phyloP scores from a whole-genome alignment of 1,284 basidiomycete species.

The Moesziomyces sp. region DNA sequence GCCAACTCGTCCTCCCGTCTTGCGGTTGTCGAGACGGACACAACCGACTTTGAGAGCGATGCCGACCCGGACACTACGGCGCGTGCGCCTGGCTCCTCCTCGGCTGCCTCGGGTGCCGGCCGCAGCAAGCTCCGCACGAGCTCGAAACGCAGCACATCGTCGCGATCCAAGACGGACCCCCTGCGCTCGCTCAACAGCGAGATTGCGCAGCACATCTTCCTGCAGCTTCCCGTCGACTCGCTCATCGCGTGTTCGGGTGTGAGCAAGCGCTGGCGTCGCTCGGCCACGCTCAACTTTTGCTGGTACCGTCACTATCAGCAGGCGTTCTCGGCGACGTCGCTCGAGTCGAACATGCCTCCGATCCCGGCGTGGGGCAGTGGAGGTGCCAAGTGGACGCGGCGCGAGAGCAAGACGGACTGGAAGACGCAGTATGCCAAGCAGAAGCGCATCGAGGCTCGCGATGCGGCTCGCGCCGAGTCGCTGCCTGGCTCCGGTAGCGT shows the following conservation, averaged over 20 bases:
- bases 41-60: slow-evolving; percentile 41
- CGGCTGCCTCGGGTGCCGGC: not conserved
- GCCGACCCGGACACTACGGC: slow-evolving; percentile 3
- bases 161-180: slow-evolving; percentile 55
- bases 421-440: slow-evolving; percentile 49
- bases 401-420: slow-evolving; percentile 63
- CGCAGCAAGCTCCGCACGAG: slow-evolving; percentile 22
- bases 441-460: slow-evolving; percentile 40
- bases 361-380: slow-evolving; percentile 40
- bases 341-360: slow-evolving; percentile 19
- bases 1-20: slow-evolving; percentile 34
- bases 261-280: slow-evolving; percentile 53
- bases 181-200: slow-evolving; percentile 51
- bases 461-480: slow-evolving; percentile 38
- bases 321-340: slow-evolving; percentile 25
- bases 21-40: slow-evolving; percentile 37
- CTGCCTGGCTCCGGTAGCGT: slow-evolving; percentile 35
- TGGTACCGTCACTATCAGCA: slow-evolving; percentile 55
- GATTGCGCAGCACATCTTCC: slow-evolving; percentile 64
- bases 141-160: slow-evolving; percentile 11
- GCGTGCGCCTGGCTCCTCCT: slow-evolving; percentile 1
- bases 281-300: slow-evolving; percentile 63
- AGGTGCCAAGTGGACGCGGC: slow-evolving; percentile 58
- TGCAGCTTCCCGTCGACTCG: slow-evolving; percentile 49
- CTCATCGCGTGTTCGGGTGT: slow-evolving; percentile 54